Conservation (phyloP, 208 protist species). For the Trypanosoma avium region DNA sequence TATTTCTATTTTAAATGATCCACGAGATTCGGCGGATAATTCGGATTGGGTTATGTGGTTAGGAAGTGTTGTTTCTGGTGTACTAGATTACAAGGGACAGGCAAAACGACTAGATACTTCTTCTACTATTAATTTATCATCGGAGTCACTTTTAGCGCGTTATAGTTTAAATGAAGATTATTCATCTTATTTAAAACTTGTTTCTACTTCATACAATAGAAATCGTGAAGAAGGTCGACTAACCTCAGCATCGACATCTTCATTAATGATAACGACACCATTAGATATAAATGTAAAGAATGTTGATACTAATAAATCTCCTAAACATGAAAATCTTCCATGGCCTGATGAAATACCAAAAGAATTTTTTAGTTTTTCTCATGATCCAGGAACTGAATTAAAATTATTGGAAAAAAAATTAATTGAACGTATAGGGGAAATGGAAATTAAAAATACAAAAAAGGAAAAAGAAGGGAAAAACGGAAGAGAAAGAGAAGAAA, state of each 20-base stretch:
- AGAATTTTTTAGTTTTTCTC: slow-evolving; percentile 47
- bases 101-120: slow-evolving; percentile 1
- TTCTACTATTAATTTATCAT: slow-evolving; percentile 13
- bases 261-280: neutral
- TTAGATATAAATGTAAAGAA: neutral
- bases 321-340: slow-evolving; percentile 29
- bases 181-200: slow-evolving; percentile 62
- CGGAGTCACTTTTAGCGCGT: slow-evolving; percentile 41
- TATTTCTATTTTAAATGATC: slow-evolving; percentile 90
- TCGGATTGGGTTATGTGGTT: slow-evolving; percentile 69
- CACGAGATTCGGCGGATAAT: slow-evolving; percentile 22
- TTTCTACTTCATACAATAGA: slow-evolving; percentile 60
- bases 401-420: slow-evolving; percentile 13
- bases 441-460: no score
- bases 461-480: neutral
- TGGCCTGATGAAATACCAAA: slow-evolving; percentile 64
- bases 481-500: neutral
- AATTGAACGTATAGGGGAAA: neutral
- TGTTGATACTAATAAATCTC: neutral
- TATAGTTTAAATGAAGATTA: slow-evolving; percentile 52
- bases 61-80: slow-evolving; percentile 59
- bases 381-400: slow-evolving; percentile 15
- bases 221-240: slow-evolving; percentile 55
- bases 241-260: no score
- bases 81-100: slow-evolving; percentile 55